Evolutionary conservation across 2,329 filamentous ascomycete species (phyloP), one percentile per base, ranked within the genome.

Genomic region (Eutypella sp.): DNA sequence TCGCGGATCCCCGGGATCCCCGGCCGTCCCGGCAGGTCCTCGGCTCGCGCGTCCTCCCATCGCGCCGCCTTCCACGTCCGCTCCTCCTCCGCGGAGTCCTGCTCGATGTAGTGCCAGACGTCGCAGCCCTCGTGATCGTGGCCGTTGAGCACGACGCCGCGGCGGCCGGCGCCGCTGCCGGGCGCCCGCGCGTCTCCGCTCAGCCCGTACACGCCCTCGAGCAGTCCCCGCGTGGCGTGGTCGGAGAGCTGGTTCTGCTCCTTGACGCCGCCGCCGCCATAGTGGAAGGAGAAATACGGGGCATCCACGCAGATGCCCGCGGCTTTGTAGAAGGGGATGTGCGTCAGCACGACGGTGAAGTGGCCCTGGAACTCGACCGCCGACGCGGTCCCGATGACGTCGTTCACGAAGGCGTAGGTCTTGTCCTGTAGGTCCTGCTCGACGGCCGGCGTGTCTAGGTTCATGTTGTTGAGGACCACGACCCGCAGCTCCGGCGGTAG

Each of bases 61-160:
- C 65, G 64, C 15, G 62, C 63, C 0, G 71, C 70, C 56, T 80
- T 66, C 79, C 79, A 82, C 9, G 59, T 57, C 2, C 74, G 67
- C 11, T 75, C 69, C 1, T 62, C 62, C 0, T 60, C 66, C 39
- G 67, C 69, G 40, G 71, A 63, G 15, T 74, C 76, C 59, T 85
- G 82, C 64, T 87, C 84, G 61, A 89, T 76, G 58, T 79, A 92
- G 70, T 99, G 93, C 59, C 86, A 85, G 7, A 85, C 86, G 65
- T 97, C 90, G 62, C 93, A 99, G 6, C 93, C 93, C 55, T 87
- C 88, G 64, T 99, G 93, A 61, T 99, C 93, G 63, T 99, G 93
- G 0, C 93, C 93, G 41, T 91, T 96, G 33, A 99, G 69, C 22
- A 99, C 82, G 5, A 97, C 69, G 1, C 92, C 91, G 8, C 73